Evolutionary conservation across 2,329 filamentous ascomycete species (phyloP), one percentile per base, ranked within the genome.

Genomic region (Cytospora piceae): DNA sequence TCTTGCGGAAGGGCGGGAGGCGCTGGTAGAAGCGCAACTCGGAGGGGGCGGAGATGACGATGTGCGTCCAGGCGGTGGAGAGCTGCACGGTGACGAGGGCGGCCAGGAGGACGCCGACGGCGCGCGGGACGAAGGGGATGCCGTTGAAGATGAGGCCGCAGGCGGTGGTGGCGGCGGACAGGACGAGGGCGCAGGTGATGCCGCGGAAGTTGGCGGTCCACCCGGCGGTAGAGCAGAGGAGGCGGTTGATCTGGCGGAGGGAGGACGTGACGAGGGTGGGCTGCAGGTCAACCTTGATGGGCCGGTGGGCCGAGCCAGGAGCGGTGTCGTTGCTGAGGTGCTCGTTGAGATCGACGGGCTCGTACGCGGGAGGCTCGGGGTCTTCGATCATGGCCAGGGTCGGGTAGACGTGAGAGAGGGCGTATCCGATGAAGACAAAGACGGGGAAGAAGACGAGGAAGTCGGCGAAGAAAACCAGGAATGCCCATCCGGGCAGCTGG

Each of bases 61-160:
- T 89, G 76, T 97, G 93, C 4, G 93, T 91, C 93, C 93, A 97
- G 61, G 87, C 85, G 70, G 94, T 85, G 75, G 87, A 85, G 66
- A 94, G 77, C 72, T 90, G 90, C 46, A 90, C 85, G 37, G 91
- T 80, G 24, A 85, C 76, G 27, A 94, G 76, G 60, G 85, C 82
- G 31, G 86, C 81, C 52, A 90, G 65, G 58, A 89, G 82, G 61
- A 82, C 82, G 62, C 81, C 80, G 63, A 91, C 49, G 31, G 75
- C 79, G 74, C 72, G 78, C 69, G 69, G 78, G 73, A 78, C 73
- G 64, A 78, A 71, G 37, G 81, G 70, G 55, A 80, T 69, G 39
- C 73, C 72, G 22, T 77, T 69, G 71, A 90, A 73, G 69, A 86
- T 72, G 63, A 75, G 76, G 61, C 80, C 73, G 46, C 87, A 67